A percentile compares a stretch with the other conserved stretches of the same genome.
These are phyloP conservation scores for Geoglossum glabrum DNA, from an alignment of 495 filamentous ascomycete species.

Conservation along the genomic window DNA sequence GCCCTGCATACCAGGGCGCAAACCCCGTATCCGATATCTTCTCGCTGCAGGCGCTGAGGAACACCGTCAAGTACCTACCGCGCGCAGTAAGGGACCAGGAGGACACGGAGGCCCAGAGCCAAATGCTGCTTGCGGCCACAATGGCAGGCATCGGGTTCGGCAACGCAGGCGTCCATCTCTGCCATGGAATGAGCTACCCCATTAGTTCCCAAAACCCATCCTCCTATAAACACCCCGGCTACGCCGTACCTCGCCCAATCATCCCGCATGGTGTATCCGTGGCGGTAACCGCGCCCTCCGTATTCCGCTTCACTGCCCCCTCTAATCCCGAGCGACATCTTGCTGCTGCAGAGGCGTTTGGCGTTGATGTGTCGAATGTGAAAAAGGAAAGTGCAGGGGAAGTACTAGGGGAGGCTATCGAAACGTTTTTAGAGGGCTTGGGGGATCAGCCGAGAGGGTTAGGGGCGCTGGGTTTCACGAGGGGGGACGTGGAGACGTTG, in stretches of 20 bases:
- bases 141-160: constrained; percentile 91
- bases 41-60: constrained; percentile 57
- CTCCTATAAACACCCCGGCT: constrained; percentile 65
- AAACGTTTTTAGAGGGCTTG: constrained; percentile 55
- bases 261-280: constrained; percentile 83
- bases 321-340: constrained; percentile 85
- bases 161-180: constrained; percentile 92
- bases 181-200: constrained; percentile 93
- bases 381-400: constrained; percentile 76
- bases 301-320: constrained; percentile 80
- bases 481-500: constrained; percentile 50
- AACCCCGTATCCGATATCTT: constrained; percentile 97
- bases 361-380: constrained; percentile 68
- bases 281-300: constrained; percentile 81
- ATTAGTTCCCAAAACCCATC: constrained; percentile 84
- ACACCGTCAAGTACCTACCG: constrained; percentile 77
- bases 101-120: constrained; percentile 70
- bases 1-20: constrained; percentile 89
- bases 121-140: constrained; percentile 92
- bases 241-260: constrained; percentile 49
- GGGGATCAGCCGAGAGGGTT: constrained; percentile 83
- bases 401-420: constrained; percentile 62
- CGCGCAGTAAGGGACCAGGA: constrained; percentile 70
- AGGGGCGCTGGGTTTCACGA: constrained; percentile 60
- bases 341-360: constrained; percentile 73